Base-by-base conservation (phyloP, 257 asterid genomes). In the Ocimum tenuiflorum region DNA sequence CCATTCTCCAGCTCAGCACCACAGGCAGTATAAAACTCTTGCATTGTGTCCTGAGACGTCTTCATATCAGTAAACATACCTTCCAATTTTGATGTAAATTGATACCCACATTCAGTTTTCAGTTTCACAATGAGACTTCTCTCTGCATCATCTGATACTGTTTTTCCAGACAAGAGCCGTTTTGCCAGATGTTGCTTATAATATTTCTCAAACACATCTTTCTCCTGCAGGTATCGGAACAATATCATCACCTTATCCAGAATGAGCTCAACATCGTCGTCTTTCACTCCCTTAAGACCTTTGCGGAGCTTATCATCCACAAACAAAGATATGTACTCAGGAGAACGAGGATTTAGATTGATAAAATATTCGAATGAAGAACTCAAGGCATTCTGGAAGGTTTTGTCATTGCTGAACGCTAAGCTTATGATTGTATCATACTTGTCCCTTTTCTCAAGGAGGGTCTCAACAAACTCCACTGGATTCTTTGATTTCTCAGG, bases 31-130 rank as follows among this genome's bases (percentile, higher is more conserved):
- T 88, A 81, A 68, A 88, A 91, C 41, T 91, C 96, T 63, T 91
- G 96, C 94, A 86, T 88, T 7, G 94, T 84, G 64, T 91, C 97
- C 73, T 86, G 94, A 35, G 97, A 88, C 0, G 97, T 91, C 78
- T 84, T 88, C 97, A 91, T 88, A 79, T 91, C 97, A 0, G 92
- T 91, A 67, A 91, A 88, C 97, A 91, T 88, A 73, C 96, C 95
- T 70, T 91, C 97, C 60, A 91, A 66, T 68, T 91, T 88, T 1
- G 97, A 91, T 22, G 97, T 91, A 60, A 91, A 91, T 29, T 88
- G 97, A 67, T 86, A 86, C 18, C 96, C 97, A 63, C 97, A 91
- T 70, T 91, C 95, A 6, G 95, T 88, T 79, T 88, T 91, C 82
- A 91, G 78, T 73, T 88, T 91, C 45, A 88, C 94, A 47, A 91